These are phyloP conservation scores for Globisporangium paddicum DNA, from an alignment of 352 stramenopile genomes.

Conservation along the genomic window DNA sequence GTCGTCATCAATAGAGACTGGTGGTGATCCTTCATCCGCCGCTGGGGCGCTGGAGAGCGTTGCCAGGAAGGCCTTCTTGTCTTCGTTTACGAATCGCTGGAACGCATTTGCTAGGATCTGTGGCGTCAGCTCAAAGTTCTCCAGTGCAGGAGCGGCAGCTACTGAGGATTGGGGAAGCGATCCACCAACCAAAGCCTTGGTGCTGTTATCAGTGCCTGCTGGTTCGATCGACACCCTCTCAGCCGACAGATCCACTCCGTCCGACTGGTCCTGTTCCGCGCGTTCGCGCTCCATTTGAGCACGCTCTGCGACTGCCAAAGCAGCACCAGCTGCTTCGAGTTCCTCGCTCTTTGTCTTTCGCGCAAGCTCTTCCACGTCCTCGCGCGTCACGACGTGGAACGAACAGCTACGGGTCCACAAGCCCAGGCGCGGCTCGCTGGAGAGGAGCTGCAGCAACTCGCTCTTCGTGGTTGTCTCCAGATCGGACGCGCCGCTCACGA, in stretches of 20 bases:
- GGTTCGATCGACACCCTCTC: background rate
- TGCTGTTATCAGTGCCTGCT: background rate
- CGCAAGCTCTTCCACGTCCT: constrained; percentile 28
- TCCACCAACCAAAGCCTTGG: background rate
- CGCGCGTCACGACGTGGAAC: constrained; percentile 39
- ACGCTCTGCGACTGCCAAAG: background rate
- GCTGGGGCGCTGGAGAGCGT: background rate
- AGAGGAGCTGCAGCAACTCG: constrained; percentile 26
- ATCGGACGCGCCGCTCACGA: constrained; percentile 35
- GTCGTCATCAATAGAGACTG: background rate
- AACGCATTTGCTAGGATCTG: constrained; percentile 38
- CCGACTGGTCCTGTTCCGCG: background rate
- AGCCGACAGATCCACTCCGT: background rate
- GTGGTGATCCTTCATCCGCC: background rate
- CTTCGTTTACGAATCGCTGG: constrained; percentile 36
- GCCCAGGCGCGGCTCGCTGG: constrained; percentile 17
- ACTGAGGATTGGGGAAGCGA: background rate
- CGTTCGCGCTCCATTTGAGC: background rate
- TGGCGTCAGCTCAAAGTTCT: constrained; percentile 20
- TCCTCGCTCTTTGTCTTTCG: constrained; percentile 15
- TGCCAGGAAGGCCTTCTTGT: constrained; percentile 35
- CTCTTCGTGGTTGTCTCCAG: constrained; percentile 22
- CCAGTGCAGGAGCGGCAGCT: background rate
- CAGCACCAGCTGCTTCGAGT: background rate
- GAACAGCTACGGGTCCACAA: constrained; percentile 27